Conservation (phyloP, 1,284 basidiomycete species). For the Schizophyllum commune region DNA sequence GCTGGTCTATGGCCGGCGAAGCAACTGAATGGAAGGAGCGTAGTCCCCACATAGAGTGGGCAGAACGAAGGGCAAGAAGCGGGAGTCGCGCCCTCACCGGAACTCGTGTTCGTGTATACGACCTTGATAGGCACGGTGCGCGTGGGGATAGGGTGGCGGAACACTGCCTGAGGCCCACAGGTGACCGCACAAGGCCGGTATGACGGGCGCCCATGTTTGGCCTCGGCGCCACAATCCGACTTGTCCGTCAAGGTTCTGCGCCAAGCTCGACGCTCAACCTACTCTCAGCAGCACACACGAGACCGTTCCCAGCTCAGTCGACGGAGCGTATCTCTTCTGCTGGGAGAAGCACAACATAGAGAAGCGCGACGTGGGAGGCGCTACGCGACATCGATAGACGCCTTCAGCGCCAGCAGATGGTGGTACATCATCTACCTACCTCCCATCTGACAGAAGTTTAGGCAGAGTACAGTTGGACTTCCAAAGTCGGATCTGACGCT, state of each 20-base stretch:
- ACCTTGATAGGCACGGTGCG: not conserved
- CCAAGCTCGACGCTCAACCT: no score
- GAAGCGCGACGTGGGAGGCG: no score
- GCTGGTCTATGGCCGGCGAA: not conserved
- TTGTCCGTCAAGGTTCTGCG: no score
- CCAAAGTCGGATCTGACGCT: not conserved
- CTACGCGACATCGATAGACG: no score
- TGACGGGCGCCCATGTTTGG: not conserved
- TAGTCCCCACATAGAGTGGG: not conserved
- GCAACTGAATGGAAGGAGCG: not conserved
- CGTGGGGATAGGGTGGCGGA: not conserved
- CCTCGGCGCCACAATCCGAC: not conserved
- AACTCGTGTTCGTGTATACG: not conserved
- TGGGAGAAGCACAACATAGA: no score
- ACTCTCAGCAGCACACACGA: no score
- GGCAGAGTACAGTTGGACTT: no score
- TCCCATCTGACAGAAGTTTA: no score
- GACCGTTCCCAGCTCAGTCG: no score
- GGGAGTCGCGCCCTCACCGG: not conserved
- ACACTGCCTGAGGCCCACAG: not conserved
- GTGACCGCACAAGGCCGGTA: not conserved
- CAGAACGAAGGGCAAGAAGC: not conserved
- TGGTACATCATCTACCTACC: no score
- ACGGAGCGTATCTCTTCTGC: no score
- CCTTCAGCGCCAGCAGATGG: no score